Base-by-base conservation (phyloP, 768 basidiomycete species). In the Coprinellus aureogranulatus region DNA sequence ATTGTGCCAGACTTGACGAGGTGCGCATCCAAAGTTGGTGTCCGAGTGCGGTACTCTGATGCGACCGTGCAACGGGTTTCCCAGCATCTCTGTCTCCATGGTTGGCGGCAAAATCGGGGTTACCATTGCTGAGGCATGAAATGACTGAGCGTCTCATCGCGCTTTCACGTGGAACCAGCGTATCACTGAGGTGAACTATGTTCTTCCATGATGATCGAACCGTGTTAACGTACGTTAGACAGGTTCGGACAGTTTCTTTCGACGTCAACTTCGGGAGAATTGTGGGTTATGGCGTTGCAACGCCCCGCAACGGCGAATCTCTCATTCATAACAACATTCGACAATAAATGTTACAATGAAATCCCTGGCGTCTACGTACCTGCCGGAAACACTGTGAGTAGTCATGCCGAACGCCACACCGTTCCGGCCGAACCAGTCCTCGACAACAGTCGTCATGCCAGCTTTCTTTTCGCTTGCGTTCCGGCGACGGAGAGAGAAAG, bases 1-100 rank as follows among this genome's bases (percentile, higher is more conserved):
- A 81, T 93, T 45, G 85, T 91, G 14, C 68, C 77, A 16, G 85
- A 92, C 69, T 74, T 95, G 44, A 81, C 84, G 18, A 77, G 75
- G 90, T 91, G 57, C 46, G 84, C 61, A 31, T 34, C 30, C 26
- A 18, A 48, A n/a, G 11, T 57, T 47, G 12, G 55, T 18, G 51
- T 49, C 12, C 23, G 47, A 37, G 30, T 26, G 26, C 20, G 46
- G 23, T n/a, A n/a, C 23, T 55, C 22, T 10, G 27, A 18, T 42
- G 1, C 56, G 31, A n/a, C n/a, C 52, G 58, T 31, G 22, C 26
- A 31, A 28, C 22, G 48, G 28, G 48, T 37, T 52, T 22, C 23
- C 50, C 59, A 85, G 83, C 44, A 74, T 85, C 22, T 75, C 77
- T 1, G 76, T 75, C 26, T 63, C 72, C 41, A 73, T 77, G 66